Base-by-base conservation (phyloP, 345 rosid species). In the Viola odorata region DNA sequence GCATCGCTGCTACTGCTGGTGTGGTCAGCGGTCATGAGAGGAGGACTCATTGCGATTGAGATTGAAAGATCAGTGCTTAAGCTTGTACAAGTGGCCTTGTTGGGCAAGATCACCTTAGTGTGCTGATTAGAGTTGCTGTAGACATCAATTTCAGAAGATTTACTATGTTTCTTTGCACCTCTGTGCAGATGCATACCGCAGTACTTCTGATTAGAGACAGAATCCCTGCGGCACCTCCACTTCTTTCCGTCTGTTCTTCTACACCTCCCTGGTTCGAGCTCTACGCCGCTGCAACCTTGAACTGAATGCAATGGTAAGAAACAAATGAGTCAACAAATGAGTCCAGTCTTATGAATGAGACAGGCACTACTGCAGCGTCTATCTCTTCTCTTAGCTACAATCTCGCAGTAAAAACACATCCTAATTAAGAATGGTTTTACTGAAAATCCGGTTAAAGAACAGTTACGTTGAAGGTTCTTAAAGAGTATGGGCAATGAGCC, bases 181-280 rank as follows among this genome's bases (percentile, higher is more conserved):
- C 96, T 81, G 72, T 89, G 84, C 77, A 84, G 68, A 54, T 89
- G 96, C 57, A 64, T 77, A 5, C 40, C 64, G 14, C 95, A 90
- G 48, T 85, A 90, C 51, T 87, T 87, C 70, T 90, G 81, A 57
- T 66, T 67, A 14, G 84, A 62, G 55, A 85, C 60, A 16, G 65
- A 88, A 36, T 68, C 85, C 60, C 70, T 77, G 36, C 80, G 71
- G 73, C 95, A 81, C 56, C 87, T 78, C 97, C 97, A 87, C 63
- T 79, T 81, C 81, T 82, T 87, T 54, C 97, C 95, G 57, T 87
- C 95, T 14, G 95, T 90, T 81, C 95, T 85, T 67, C 83, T 65
- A 59, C 91, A 90, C 66, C 95, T 81, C 62, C 84, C 74, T 42
- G 69, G 73, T 69, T 77, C 84, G 32, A 57, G 74, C 37, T 74